Evolutionary conservation across 1,139 yeast species (phyloP).

Genomic region (Yamadazyma epiphylla): DNA sequence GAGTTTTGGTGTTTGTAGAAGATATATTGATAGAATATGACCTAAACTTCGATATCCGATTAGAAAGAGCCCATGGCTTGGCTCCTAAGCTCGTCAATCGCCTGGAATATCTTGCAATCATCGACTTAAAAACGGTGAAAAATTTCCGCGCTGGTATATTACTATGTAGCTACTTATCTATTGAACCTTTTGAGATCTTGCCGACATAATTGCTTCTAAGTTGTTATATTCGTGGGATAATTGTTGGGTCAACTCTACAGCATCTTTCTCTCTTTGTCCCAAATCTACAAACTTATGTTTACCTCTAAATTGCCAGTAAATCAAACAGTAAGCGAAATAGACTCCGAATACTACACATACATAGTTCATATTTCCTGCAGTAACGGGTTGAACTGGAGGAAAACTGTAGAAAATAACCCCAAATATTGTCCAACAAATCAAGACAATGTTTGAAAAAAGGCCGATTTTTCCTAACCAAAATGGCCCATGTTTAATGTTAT

Average conservation of each 20-base stretch:
- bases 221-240: conserved; percentile 24
- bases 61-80: too few species aligned
- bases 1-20: neutral
- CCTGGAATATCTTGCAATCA: too few species aligned
- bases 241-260: conserved; percentile 22
- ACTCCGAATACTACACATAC: conserved; percentile 39
- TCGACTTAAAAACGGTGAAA: too few species aligned
- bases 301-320: conserved; percentile 40
- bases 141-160: too few species aligned
- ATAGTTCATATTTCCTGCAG: conserved; percentile 44
- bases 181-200: neutral
- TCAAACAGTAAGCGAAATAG: conserved; percentile 24
- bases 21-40: too few species aligned
- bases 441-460: conserved; percentile 47
- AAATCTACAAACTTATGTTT: conserved; percentile 23
- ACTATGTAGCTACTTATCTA: too few species aligned
- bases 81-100: too few species aligned
- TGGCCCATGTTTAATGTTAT: conserved; percentile 63
- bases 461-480: conserved; percentile 61
- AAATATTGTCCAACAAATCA: conserved; percentile 57
- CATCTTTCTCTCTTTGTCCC: conserved; percentile 21
- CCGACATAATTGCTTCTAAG: conserved; percentile 21
- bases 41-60: too few species aligned
- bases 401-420: conserved; percentile 63
- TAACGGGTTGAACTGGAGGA: conserved; percentile 65